Base-by-base conservation (phyloP, 768 basidiomycete species). In the Pholiota microspora region DNA sequence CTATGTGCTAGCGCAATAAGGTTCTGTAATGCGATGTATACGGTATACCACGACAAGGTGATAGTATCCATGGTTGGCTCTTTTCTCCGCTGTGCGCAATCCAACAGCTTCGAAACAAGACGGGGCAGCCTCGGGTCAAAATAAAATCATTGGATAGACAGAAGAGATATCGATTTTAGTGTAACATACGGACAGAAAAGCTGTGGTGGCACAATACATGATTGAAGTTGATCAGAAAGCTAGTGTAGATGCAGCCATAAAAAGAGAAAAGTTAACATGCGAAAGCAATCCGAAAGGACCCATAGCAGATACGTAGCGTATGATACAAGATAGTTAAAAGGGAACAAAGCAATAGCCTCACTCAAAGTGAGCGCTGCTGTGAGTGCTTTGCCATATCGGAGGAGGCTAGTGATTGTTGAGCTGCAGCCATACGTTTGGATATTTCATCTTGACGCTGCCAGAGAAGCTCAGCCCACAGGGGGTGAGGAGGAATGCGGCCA, bases 401-500 rank as follows among this genome's bases (percentile, higher is more conserved):
- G 32, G 61, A 56, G n/a, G 54, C 49, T 8, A 61, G 59, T 7
- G 58, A 47, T 45, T 67, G 67, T 34, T 66, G 65, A 7, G 64
- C 61, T 23, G 64, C 58, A 45, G 64, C 54, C 56, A 64, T 63
- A 27, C 68, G 70, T 54, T 76, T 76, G 24, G 68, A 52, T 21
- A 73, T 60, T 49, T 83, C 81, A 52, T 82, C 79, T 61, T 92
- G 89, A 45, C 85, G 81, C 67, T 93, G 88, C 90, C 91, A 92
- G 35, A 93, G 69, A 34, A 96, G 74, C 73, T 96, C 94, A 2
- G 88, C 94, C 94, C 94, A 97, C 10, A 97, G 73, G 2, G 92
- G 92, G 67, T 95, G 92, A 2, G 91, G 89, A 7, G 94, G 94
- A 61, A 97, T 94, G 54, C 85, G 87, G 7, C 93, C 93, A 56